These are phyloP conservation scores for Straminergon stramineum DNA, from an alignment of 225 moss, liverwort and hornwort species.

Conservation along the genomic window DNA sequence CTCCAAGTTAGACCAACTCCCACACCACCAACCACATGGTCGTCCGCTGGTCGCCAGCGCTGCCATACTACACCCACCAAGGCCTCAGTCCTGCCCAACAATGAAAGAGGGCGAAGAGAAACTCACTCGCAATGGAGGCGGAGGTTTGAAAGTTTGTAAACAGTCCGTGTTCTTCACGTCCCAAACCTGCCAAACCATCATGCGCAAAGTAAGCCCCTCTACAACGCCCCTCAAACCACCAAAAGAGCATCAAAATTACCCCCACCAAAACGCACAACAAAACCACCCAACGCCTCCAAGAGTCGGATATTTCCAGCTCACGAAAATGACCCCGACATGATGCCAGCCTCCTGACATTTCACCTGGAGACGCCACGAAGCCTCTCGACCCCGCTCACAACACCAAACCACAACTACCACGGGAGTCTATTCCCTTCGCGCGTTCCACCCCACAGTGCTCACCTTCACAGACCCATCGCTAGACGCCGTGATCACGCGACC, in stretches of 20 bases:
- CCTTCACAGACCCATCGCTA: conserved; percentile 97
- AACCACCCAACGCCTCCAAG: not conserved
- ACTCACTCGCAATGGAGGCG: conserved; percentile 84
- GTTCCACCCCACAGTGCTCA: conserved; percentile 16
- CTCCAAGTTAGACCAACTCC: not conserved
- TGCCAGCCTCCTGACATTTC: not conserved
- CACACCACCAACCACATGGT: not conserved
- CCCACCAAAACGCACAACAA: not conserved
- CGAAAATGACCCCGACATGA: not conserved
- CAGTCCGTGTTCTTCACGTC: conserved; percentile 91
- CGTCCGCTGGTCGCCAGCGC: not conserved
- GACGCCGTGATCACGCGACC: conserved; percentile 90
- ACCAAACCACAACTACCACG: not conserved
- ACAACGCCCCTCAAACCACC: not conserved
- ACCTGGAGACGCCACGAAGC: not conserved
- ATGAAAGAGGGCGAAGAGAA: not conserved
- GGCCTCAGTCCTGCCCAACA: not conserved
- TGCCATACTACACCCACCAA: not conserved
- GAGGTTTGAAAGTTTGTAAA: conserved; percentile 93
- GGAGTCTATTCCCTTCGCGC: not conserved
- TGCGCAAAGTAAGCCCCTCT: not conserved
- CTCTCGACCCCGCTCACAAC: not conserved
- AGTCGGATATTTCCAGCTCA: not conserved
- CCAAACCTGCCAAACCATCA: conserved; percentile 69
- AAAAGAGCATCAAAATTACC: not conserved